Conservation (phyloP, 768 basidiomycete species). For the Atractiella rhizophila region DNA sequence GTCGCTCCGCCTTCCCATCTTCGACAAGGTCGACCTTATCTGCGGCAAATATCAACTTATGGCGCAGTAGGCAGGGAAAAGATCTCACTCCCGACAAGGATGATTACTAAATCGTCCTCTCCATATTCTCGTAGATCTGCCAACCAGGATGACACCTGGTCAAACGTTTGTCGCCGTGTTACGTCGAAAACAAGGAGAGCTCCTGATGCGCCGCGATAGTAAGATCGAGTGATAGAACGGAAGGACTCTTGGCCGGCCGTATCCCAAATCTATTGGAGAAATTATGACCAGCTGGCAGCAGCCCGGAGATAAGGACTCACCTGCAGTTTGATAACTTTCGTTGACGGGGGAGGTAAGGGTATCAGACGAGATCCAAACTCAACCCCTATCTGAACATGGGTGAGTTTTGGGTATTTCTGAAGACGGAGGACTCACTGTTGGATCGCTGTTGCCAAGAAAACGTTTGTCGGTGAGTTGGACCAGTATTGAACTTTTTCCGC, state of each 20-base stretch:
- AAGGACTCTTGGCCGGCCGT: conserved; percentile 12
- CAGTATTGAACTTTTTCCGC: conserved; percentile 4
- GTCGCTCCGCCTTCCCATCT: background rate
- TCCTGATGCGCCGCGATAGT: conserved; percentile 69
- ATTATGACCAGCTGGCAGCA: no score
- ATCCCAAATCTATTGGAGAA: no score
- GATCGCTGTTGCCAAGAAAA: conserved; percentile 6
- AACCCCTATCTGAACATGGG: conserved; percentile 1
- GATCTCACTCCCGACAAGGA: conserved; percentile 40
- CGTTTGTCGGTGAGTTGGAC: conserved; percentile 7
- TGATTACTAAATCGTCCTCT: conserved; percentile 54
- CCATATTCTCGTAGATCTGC: conserved; percentile 74
- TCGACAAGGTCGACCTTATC: background rate
- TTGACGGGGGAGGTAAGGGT: background rate
- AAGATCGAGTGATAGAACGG: conserved; percentile 22
- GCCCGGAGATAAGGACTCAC: background rate
- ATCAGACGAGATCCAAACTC: conserved; percentile 5
- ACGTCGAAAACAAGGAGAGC: conserved; percentile 25
- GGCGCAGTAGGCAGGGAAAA: conserved; percentile 25
- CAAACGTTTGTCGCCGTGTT: conserved; percentile 46
- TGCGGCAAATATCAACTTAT: background rate
- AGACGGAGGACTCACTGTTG: background rate
- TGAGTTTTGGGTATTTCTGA: background rate
- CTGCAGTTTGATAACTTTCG: conserved; percentile 7
- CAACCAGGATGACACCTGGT: conserved; percentile 63